Percentiles rank a stretch among this genome's conserved stretches.
These are phyloP conservation scores for Vaccinium corymbosum DNA, from an alignment of 148 eudicot genomes.

Conservation along the genomic window DNA sequence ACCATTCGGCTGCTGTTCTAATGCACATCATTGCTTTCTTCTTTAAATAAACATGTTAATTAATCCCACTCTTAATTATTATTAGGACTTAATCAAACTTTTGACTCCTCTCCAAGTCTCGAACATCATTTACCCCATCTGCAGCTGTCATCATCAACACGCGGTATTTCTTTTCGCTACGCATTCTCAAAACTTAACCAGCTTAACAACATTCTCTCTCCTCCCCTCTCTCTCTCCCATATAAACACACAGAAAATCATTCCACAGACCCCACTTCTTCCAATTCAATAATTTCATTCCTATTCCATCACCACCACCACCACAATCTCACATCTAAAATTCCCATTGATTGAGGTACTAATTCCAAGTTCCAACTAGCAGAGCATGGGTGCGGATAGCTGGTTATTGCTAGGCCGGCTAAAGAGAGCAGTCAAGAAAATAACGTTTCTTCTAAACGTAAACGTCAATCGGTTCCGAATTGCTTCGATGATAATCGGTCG, in stretches of 20 bases:
- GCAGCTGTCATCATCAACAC: background rate
- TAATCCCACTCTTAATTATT: too few species aligned
- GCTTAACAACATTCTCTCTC: background rate
- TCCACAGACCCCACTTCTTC: background rate
- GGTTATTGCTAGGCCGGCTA: slow-evolving; percentile 26
- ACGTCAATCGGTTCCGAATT: slow-evolving; percentile 29
- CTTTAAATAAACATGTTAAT: background rate
- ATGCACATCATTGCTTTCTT: background rate
- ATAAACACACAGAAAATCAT: background rate
- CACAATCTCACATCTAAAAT: background rate
- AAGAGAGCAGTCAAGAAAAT: slow-evolving; percentile 40
- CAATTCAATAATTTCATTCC: background rate
- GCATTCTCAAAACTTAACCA: background rate
- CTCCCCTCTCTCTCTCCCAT: background rate
- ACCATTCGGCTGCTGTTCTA: background rate
- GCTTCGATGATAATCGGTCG: slow-evolving; percentile 23
- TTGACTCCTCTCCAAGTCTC: background rate
- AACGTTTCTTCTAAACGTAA: slow-evolving; percentile 27
- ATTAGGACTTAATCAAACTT: slow-evolving; percentile 1
- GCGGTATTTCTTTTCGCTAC: background rate
- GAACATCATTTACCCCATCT: background rate
- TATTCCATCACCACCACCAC: background rate
- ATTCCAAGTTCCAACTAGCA: background rate
- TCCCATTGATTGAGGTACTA: background rate
- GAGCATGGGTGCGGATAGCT: background rate